Evolutionary conservation across 768 basidiomycete genomes (phyloP).

Genomic region (Dacryopinax primogenitus): DNA sequence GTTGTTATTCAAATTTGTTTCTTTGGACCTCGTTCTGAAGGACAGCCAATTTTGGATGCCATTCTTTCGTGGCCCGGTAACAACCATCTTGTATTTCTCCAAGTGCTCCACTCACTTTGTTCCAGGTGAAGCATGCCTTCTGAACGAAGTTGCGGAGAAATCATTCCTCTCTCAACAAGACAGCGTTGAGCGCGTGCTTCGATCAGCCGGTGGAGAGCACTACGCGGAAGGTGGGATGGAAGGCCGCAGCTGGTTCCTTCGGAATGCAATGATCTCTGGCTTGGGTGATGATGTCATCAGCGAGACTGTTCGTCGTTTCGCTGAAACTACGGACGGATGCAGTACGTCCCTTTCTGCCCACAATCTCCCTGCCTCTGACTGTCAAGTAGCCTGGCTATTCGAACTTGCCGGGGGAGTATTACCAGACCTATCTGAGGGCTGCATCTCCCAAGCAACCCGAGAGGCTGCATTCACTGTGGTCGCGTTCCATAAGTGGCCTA

Average conservation of each 20-base stretch:
- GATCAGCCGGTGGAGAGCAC: constrained; percentile 77
- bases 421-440: constrained; percentile 51
- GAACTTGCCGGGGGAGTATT: constrained; percentile 79
- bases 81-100: background rate
- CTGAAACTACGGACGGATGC: constrained; percentile 77
- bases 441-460: constrained; percentile 64
- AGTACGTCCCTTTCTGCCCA: constrained; percentile 41
- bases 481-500: constrained; percentile 87
- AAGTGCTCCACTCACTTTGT: background rate
- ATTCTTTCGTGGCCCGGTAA: constrained; percentile 70
- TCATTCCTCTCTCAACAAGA: constrained; percentile 82
- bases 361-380: background rate
- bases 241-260: constrained; percentile 83
- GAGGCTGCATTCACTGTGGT: constrained; percentile 74
- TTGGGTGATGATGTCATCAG: constrained; percentile 79
- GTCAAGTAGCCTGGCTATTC: constrained; percentile 67
- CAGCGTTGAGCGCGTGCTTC: constrained; percentile 78
- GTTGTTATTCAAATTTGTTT: constrained; percentile 83
- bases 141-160: constrained; percentile 86
- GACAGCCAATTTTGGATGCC: constrained; percentile 62
- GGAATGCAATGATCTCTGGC: constrained; percentile 68
- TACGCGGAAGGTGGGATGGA: constrained; percentile 64
- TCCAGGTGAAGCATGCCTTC: constrained; percentile 53
- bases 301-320: constrained; percentile 67
- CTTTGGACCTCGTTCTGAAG: constrained; percentile 59